Percentiles rank a stretch among this genome's conserved stretches.
Conservation (phyloP, 2,329 filamentous ascomycete genomes). For the Neonectria faginata region DNA sequence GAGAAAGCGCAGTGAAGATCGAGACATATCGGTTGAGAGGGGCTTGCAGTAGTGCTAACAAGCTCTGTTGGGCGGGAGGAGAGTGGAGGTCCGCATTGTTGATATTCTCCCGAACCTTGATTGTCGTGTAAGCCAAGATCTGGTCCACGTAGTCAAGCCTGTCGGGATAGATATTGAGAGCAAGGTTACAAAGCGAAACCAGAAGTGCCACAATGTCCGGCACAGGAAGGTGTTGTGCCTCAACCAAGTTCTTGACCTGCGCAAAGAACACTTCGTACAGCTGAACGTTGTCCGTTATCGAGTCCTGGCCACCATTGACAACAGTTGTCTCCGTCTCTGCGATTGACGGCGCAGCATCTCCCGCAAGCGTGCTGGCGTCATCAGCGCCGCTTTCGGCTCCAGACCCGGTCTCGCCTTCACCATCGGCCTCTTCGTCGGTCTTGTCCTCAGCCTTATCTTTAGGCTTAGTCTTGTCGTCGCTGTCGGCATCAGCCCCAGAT, state of each 20-base stretch:
- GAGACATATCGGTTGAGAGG: conserved; percentile 91
- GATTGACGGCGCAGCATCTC: conserved; percentile 54
- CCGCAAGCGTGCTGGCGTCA: conserved; percentile 45
- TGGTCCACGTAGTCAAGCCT: conserved; percentile 95
- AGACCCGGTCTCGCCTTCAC: conserved; percentile 35
- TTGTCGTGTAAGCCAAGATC: conserved; percentile 86
- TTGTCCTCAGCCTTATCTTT: conserved; percentile 45
- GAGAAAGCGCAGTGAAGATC: conserved; percentile 93
- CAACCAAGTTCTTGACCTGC: conserved; percentile 93
- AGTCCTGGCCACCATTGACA: conserved; percentile 59
- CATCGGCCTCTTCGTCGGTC: conserved; percentile 39
- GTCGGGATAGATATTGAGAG: conserved; percentile 95
- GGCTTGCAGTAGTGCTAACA: conserved; percentile 89
- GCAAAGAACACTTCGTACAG: conserved; percentile 98
- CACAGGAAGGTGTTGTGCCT: conserved; percentile 89
- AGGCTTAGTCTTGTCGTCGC: conserved; percentile 36
- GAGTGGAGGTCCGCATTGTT: conserved; percentile 98
- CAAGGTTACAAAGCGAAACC: conserved; percentile 93
- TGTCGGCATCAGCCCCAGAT: conserved; percentile 46
- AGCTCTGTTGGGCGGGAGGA: conserved; percentile 84
- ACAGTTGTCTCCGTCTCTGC: conserved; percentile 62
- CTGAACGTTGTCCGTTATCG: conserved; percentile 75
- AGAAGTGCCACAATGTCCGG: conserved; percentile 94
- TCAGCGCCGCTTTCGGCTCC: conserved; percentile 45
- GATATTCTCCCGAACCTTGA: conserved; percentile 87